Base-by-base conservation (phyloP, 2,329 filamentous ascomycete species). In the Hypoxylon sp. region DNA sequence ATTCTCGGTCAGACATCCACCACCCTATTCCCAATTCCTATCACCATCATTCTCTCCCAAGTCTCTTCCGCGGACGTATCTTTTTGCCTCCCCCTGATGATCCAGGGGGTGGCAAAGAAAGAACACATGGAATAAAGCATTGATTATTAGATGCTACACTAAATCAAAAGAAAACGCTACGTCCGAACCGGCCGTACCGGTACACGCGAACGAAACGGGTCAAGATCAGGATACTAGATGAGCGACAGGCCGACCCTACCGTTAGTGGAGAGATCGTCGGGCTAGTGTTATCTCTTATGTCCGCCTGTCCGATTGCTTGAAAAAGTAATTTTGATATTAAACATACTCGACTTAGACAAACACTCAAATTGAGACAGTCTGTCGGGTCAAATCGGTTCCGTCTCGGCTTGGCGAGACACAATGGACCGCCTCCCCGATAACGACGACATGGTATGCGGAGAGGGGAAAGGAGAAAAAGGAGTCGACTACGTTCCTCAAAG, bases 81-180 rank as follows among this genome's bases (percentile, higher is more conserved):
- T 46, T 58, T 63, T 72, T 55, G 71, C 73, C 70, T 71, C 73
- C 72, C 73, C 73, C 73, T 74, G 73, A 70, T 64, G 67, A 74
- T 74, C 71, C 67, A 72, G 72, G 73, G 69, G 73, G 73, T 74
- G 73, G 73, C 73, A 56, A 75, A 70, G 65, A 64, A 39, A 46
- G 55, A 37, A 39, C 19, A 29, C 47, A 52, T 23, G 41, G 30
- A 21, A 55, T 27, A 30, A 59, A 59, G 43, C 29, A 43, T 60
- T 47, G 41, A 63, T 52, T 52, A 45, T 58, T 39, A 53, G n/a
- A 39, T 52, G 34, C 46, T 32, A 55, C 48, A 59, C 65, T 60
- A 62, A 48, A 46, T 32, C 23, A 62, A 37, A 41, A 41, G 12
- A 62, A 11, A 23, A 61, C 37, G 37, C 19, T 25, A 61, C 46